Evolutionary conservation across 1,284 basidiomycete species (phyloP).

Genomic region (Earliella scabrosa): DNA sequence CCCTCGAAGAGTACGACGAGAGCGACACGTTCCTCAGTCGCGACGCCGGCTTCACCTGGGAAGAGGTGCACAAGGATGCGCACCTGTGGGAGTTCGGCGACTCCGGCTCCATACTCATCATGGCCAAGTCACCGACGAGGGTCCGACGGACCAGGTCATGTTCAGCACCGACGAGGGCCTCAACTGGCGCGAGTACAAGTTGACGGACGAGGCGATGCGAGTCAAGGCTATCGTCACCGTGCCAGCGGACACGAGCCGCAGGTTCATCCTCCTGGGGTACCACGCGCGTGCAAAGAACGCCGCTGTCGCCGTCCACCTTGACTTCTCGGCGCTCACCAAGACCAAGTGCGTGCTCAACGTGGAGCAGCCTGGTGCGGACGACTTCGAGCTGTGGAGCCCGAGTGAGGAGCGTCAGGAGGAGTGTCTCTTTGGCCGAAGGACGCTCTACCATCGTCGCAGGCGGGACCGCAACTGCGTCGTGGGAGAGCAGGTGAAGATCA

Average conservation of each 20-base stretch:
- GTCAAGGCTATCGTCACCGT: slow-evolving; percentile 87
- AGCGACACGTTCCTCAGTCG: slow-evolving; percentile 96
- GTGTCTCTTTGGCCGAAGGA: slow-evolving; percentile 90
- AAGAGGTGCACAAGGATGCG: slow-evolving; percentile 98
- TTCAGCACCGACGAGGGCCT: slow-evolving; percentile 91
- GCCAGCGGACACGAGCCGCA: slow-evolving; percentile 87
- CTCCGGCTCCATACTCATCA: slow-evolving; percentile 90
- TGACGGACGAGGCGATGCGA: slow-evolving; percentile 76
- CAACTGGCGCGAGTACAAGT: slow-evolving; percentile 88
- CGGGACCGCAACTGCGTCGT: slow-evolving; percentile 85
- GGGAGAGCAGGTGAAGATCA: slow-evolving; percentile 65
- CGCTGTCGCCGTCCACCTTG: slow-evolving; percentile 83
- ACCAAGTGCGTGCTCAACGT: slow-evolving; percentile 76
- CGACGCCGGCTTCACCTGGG: slow-evolving; percentile 97
- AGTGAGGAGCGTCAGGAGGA: slow-evolving; percentile 78
- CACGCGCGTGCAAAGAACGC: slow-evolving; percentile 51
- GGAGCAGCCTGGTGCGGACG: slow-evolving; percentile 79
- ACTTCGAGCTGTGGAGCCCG: slow-evolving; percentile 96
- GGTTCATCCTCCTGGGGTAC: slow-evolving; percentile 87
- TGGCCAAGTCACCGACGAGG: slow-evolving; percentile 97
- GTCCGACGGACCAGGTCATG: slow-evolving; percentile 86
- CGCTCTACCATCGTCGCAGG: slow-evolving; percentile 84
- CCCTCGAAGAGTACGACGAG: slow-evolving; percentile 81
- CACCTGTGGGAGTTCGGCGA: slow-evolving; percentile 99
- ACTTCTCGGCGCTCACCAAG: slow-evolving; percentile 82